A percentile compares a stretch with the other conserved stretches of the same genome.
phyloP scores from a whole-genome alignment of 2,329 filamentous ascomycete species.

The Purpureocillium takamizusanense region DNA sequence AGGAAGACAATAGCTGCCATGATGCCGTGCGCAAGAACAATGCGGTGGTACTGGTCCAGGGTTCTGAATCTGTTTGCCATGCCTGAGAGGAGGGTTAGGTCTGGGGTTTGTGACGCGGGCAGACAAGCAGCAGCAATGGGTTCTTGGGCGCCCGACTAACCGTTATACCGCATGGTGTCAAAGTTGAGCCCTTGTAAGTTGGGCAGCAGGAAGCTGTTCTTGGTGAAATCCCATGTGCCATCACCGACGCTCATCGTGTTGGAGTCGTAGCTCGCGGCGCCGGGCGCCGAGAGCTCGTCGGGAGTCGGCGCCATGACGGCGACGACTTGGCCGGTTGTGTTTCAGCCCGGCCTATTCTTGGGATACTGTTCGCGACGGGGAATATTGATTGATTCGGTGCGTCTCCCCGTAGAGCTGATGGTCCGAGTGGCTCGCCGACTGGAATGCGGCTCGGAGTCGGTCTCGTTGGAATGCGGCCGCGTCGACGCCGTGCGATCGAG shows the following conservation, averaged over 20 bases:
- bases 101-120: not conserved
- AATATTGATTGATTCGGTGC: not conserved
- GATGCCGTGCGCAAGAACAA: slow-evolving; percentile 64
- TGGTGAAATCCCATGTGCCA: slow-evolving; percentile 72
- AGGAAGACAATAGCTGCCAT: slow-evolving; percentile 67
- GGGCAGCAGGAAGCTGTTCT: slow-evolving; percentile 70
- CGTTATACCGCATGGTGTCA: slow-evolving; percentile 78
- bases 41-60: slow-evolving; percentile 58
- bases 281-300: slow-evolving; percentile 56
- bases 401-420: no score
- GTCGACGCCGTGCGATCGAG: no score
- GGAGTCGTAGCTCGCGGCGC: slow-evolving; percentile 64
- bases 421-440: no score
- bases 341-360: not conserved
- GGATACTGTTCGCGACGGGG: not conserved
- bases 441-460: no score
- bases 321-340: slow-evolving; percentile 19
- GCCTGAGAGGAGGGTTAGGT: slow-evolving; percentile 35
- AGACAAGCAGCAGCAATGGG: not conserved
- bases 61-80: slow-evolving; percentile 75
- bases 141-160: slow-evolving; percentile 30
- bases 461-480: no score
- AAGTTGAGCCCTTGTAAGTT: slow-evolving; percentile 71
- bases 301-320: slow-evolving; percentile 52
- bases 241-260: slow-evolving; percentile 71